Conservation (phyloP, 345 rosid genomes). For the Salix arbutifolia region DNA sequence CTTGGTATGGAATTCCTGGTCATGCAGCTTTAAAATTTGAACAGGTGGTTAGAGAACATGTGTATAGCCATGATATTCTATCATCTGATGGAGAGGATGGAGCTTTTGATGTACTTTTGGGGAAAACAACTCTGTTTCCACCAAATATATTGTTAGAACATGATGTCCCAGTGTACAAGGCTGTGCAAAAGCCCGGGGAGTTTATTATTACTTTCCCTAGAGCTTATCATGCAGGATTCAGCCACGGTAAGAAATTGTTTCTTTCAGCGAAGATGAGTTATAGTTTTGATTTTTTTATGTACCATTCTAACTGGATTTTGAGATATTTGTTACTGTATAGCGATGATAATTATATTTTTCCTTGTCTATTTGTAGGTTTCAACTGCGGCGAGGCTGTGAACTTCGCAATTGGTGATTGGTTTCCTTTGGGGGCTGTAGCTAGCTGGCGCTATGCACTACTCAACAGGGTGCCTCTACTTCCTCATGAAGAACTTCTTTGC, state of each 20-base stretch:
- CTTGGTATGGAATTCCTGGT: slow-evolving; percentile 99
- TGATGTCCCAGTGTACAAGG: slow-evolving; percentile 88
- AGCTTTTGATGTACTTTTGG: slow-evolving; percentile 92
- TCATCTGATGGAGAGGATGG: slow-evolving; percentile 86
- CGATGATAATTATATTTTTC: neutral
- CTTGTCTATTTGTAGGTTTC: slow-evolving; percentile 56
- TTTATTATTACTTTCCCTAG: slow-evolving; percentile 86
- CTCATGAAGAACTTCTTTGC: slow-evolving; percentile 96
- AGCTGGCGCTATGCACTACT: slow-evolving; percentile 90
- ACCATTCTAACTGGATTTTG: neutral
- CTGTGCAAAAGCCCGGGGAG: slow-evolving; percentile 98
- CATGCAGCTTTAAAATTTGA: slow-evolving; percentile 88
- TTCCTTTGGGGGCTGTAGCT: slow-evolving; percentile 88
- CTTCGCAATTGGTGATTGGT: slow-evolving; percentile 98
- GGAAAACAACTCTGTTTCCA: slow-evolving; percentile 95
- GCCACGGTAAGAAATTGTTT: slow-evolving; percentile 62
- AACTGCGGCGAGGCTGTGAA: slow-evolving; percentile 99
- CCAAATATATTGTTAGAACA: slow-evolving; percentile 81
- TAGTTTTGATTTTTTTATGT: neutral
- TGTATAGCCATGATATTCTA: slow-evolving; percentile 69
- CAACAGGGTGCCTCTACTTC: slow-evolving; percentile 84
- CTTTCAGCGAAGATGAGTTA: neutral
- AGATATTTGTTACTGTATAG: neutral
- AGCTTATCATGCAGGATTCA: slow-evolving; percentile 99
- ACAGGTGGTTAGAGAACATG: slow-evolving; percentile 81